Percentiles rank a stretch among this genome's conserved stretches.
Evolutionary conservation across 768 basidiomycete species (phyloP).

Genomic region (Boletus tylopilopsis): DNA sequence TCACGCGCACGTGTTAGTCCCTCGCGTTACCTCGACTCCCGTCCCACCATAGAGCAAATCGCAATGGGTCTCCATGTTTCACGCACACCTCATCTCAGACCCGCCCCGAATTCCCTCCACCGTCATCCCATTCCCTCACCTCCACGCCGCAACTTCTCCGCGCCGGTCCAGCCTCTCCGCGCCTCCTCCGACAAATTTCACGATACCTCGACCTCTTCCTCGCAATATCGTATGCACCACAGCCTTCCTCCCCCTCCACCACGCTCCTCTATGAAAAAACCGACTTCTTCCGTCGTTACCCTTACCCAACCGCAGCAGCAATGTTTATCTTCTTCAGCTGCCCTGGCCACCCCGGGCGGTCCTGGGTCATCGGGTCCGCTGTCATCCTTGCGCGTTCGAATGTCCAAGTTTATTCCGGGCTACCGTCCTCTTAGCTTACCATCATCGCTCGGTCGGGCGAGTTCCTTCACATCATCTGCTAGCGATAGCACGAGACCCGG

Average conservation of each 20-base stretch:
- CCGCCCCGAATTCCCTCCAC: conserved; percentile 23
- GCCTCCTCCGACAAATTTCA: conserved; percentile 21
- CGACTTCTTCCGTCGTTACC: conserved; percentile 26
- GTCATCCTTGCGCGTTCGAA: conserved; percentile 43
- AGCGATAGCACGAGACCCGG: conserved; percentile 36
- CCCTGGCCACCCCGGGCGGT: conserved; percentile 35
- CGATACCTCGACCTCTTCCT: conserved; percentile 20
- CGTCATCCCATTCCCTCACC: conserved; percentile 17
- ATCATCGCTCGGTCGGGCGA: conserved; percentile 32
- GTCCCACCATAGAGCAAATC: conserved; percentile 71
- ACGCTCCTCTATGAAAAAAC: conserved; percentile 65
- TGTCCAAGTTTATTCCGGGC: conserved; percentile 50
- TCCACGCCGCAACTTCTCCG: conserved; percentile 17
- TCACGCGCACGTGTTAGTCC: conserved; percentile 37
- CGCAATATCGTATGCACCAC: conserved; percentile 19
- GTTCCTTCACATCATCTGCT: conserved; percentile 30
- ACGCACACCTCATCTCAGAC: conserved; percentile 67
- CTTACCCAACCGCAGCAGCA: conserved; percentile 19
- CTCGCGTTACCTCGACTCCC: conserved; percentile 40
- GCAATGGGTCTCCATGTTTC: conserved; percentile 79
- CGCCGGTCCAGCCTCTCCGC: conserved; percentile 25
- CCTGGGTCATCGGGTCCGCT: conserved; percentile 26
- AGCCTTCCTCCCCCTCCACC: conserved; percentile 52
- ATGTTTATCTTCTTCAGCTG: conserved; percentile 21
- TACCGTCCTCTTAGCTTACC: conserved; percentile 36